Evolutionary conservation across 768 basidiomycete species (phyloP), one percentile per base, ranked within the genome.

Genomic region (Pilatotrama ljubarskyi): DNA sequence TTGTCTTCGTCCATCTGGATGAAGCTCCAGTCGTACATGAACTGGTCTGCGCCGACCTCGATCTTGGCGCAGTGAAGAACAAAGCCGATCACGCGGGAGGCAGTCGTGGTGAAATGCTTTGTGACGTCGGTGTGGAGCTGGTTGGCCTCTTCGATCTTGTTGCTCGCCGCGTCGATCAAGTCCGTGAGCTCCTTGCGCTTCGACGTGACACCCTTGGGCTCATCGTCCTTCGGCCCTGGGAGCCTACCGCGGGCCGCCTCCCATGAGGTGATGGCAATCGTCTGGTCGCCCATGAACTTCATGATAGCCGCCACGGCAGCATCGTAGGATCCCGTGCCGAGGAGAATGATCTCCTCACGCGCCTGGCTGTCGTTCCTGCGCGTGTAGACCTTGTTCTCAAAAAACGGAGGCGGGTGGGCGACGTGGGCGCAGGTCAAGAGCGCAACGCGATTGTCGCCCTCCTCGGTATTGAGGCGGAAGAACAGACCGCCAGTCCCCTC

Each of bases 401-500:
- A 65, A 22, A 65, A 54, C 29, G 62, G 53, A 62, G 74, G 73
- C 13, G 77, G 74, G 52, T 67, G 69, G 59, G 67, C 72, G 48
- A 78, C 77, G 59, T 78, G 78, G 41, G 52, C 59, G 36, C 43
- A 47, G n/a, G 51, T 77, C 42, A 62, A 51, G 46, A 77, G 66
- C 54, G 73, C 14, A 53, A 67, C 36, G 59, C 72, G 64, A 48
- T 66, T 64, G 15, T 71, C 52, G 17, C 10, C 10, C 40, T 41
- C 40, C 25, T 32, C 52, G 25, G 15, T 18, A 4, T 76, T 76
- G 24, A 64, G 51, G 64, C 71, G 66, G 65, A 74, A 51, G 67
- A 70, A 79, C 49, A 78, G 66, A 47, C 55, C 65, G 32, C 69
- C 75, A 1, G 78, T 78, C 55, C 78, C 76, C 62, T 77, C 78